Conservation (phyloP, 2,329 filamentous ascomycete species). For the Thelonectria olida region DNA sequence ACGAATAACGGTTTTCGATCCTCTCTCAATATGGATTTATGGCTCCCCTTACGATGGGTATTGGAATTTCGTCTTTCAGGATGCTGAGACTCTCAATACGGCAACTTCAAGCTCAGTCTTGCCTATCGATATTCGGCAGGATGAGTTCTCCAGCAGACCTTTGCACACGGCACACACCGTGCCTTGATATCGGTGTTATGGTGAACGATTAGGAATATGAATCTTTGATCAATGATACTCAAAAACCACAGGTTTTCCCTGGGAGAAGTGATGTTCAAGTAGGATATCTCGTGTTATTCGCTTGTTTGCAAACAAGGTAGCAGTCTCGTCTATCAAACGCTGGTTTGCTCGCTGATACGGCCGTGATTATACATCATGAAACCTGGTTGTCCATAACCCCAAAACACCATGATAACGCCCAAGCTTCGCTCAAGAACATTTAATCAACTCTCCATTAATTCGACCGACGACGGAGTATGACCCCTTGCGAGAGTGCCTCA, state of each 20-base stretch:
- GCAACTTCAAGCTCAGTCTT: not conserved
- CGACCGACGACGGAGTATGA: not conserved
- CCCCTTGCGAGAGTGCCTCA: not conserved
- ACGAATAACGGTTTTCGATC: slow-evolving; percentile 4
- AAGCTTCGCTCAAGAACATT: not conserved
- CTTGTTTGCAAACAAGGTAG: not conserved
- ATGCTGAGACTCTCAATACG: slow-evolving; percentile 1
- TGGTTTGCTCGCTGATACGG: not conserved
- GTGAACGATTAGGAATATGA: slow-evolving; percentile 35
- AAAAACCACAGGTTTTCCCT: slow-evolving; percentile 1
- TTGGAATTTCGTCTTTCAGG: not conserved
- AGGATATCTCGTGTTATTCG: not conserved
- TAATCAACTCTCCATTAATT: slow-evolving; percentile 3
- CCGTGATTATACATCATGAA: slow-evolving; percentile 9
- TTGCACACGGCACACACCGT: slow-evolving; percentile 13
- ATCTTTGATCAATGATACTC: slow-evolving; percentile 35
- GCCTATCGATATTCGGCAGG: slow-evolving; percentile 1
- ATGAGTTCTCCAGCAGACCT: slow-evolving; percentile 19
- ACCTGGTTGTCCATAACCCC: not conserved
- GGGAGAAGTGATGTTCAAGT: not conserved
- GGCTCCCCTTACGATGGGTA: slow-evolving; percentile 7
- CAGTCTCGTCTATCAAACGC: slow-evolving; percentile 14
- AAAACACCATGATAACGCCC: not conserved
- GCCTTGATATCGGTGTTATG: slow-evolving; percentile 38
- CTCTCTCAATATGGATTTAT: slow-evolving; percentile 3